Base-by-base conservation (phyloP, 225 moss, liverwort and hornwort species). In the Antitrichia curtipendula region DNA sequence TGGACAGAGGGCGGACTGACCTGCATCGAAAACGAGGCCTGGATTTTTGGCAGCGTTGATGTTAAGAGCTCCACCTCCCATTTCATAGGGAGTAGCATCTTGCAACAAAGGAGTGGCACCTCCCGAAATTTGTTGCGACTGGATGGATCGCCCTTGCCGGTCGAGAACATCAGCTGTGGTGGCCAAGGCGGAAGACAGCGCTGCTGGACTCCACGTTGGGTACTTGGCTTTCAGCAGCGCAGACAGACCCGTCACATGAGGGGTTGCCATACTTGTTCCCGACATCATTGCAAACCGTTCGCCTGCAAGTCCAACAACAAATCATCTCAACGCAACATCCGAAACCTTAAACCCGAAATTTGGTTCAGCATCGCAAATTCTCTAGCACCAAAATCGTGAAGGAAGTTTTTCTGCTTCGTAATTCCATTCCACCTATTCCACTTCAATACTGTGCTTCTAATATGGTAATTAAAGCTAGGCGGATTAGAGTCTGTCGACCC, bases 181-280 rank as follows among this genome's bases (percentile, higher is more conserved):
- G 83, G 93, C 89, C 91, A 96, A 61, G 47, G 95, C 95, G 52
- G 95, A 96, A 10, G 93, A 90, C 62, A 96, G 88, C 20, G 91
- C 94, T 3, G 95, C 92, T 50, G 95, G 95, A 85, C 89, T 93
- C 95, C 96, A 96, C 13, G 89, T 65, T 50, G 95, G 92, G 70
- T 95, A 91, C 78, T 87, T 81, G 84, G 95, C 95, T 89, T 95
- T 95, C 50, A 96, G 41, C 49, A 96, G 81, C 3, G 96, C 96
- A 72, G 93, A 90, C 58, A 95, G 90, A 82, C 95, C 96, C 58
- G 95, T 92, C 59, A 96, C 88, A n/a, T 95, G 96, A 59, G 95
- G 96, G 11, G 95, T 92, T 31, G 96, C 95, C 96, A 96, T 96
- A 71, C 96, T 96, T 47, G 96, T 96, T 15, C 96, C 95, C 31